Evolutionary conservation across 75 land plant genomes (phyloP).

Genomic region (Larix kaempferi): DNA sequence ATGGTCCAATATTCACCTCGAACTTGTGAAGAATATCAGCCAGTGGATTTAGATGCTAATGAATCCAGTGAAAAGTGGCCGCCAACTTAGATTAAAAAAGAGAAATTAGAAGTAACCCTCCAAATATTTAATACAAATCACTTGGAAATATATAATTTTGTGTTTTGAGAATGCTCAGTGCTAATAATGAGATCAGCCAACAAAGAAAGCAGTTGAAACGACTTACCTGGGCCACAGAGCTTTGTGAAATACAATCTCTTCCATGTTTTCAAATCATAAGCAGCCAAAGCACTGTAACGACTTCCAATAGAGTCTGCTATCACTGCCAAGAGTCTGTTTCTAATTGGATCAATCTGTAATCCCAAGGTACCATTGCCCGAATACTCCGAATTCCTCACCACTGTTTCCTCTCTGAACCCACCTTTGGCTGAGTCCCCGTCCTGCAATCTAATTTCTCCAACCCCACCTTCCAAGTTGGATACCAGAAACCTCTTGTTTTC

Average conservation of each 20-base stretch:
- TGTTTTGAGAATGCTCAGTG: no score
- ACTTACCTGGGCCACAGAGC: conserved; percentile 14
- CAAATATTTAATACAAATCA: no score
- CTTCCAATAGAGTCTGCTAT: neutral
- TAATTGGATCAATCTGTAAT: neutral
- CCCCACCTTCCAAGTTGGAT: conserved; percentile 13
- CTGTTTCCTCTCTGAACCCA: neutral
- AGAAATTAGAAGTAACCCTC: no score
- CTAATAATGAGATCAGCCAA: no score
- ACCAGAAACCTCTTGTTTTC: conserved; percentile 8
- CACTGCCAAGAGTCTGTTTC: conserved; percentile 8
- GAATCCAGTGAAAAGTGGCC: no score
- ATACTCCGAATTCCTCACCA: conserved; percentile 4
- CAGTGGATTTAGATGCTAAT: no score
- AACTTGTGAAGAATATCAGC: no score
- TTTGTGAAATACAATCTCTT: conserved; percentile 2
- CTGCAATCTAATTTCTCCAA: neutral
- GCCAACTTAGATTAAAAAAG: no score
- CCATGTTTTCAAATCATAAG: conserved; percentile 15
- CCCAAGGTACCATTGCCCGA: conserved; percentile 9
- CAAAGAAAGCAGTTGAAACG: no score
- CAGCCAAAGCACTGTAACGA: neutral
- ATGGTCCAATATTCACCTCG: no score
- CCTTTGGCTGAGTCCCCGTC: neutral
- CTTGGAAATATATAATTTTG: no score